Conservation (phyloP, 129 eudicot genomes). For the Saposhnikovia divaricata region DNA sequence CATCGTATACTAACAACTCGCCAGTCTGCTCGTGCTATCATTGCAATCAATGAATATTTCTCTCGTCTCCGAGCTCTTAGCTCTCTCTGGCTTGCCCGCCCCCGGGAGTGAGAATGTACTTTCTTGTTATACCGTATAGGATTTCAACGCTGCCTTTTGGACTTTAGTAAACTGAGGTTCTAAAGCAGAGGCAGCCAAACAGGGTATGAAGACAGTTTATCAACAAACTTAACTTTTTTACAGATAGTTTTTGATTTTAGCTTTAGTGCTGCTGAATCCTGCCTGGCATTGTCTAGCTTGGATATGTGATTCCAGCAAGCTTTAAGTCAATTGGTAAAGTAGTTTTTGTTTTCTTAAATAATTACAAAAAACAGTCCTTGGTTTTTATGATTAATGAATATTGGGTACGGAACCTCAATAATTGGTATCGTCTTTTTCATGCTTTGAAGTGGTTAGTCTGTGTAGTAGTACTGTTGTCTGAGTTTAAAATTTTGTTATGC, state of each 20-base stretch:
- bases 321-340: background rate
- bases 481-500: background rate
- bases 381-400: background rate
- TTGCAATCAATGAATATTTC: conserved; percentile 58
- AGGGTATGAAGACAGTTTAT: background rate
- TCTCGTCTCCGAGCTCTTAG: conserved; percentile 69
- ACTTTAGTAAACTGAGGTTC: background rate
- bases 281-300: background rate
- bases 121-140: background rate
- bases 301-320: background rate
- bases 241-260: background rate
- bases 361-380: background rate
- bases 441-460: background rate
- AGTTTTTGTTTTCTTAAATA: background rate
- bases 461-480: background rate
- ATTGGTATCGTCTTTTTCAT: background rate
- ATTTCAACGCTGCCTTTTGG: background rate
- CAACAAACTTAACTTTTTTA: background rate
- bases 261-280: background rate
- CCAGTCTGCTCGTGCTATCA: conserved; percentile 66
- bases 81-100: conserved; percentile 77
- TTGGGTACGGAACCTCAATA: background rate
- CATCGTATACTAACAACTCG: conserved; percentile 66
- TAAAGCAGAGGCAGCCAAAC: background rate
- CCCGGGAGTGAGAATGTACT: conserved; percentile 41